phyloP scores from a whole-genome alignment of 306 rosid genomes.

The Lathyrus sativus region DNA sequence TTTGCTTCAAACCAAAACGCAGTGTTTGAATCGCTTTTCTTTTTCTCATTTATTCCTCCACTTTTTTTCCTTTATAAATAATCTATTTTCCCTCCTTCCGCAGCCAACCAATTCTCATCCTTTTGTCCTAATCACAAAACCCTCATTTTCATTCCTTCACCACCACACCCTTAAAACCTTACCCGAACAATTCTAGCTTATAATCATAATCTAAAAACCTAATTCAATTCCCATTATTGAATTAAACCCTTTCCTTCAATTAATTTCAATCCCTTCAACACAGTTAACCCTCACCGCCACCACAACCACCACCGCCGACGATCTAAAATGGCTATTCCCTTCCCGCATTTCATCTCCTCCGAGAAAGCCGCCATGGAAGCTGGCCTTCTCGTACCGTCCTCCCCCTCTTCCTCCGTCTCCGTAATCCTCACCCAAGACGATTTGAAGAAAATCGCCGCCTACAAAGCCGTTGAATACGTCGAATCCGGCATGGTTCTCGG shows the following conservation, averaged over 20 bases:
- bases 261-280: not conserved
- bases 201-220: not conserved
- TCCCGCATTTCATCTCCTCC: slow-evolving; percentile 54
- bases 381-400: slow-evolving; percentile 53
- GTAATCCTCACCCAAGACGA: slow-evolving; percentile 74
- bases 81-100: not conserved
- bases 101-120: slow-evolving; percentile 15
- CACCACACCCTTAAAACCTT: not conserved
- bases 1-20: slow-evolving; percentile 4
- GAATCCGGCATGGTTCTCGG: slow-evolving; percentile 91
- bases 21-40: not conserved
- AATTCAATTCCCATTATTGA: too few relatives aligned
- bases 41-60: not conserved
- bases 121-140: not conserved
- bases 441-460: slow-evolving; percentile 85
- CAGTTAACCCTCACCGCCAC: not conserved
- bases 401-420: slow-evolving; percentile 47
- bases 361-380: slow-evolving; percentile 65
- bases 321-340: slow-evolving; percentile 56
- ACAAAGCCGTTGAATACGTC: slow-evolving; percentile 82
- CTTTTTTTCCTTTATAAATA: not conserved
- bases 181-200: not conserved
- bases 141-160: not conserved
- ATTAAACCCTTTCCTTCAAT: not conserved
- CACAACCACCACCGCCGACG: not conserved